These are phyloP conservation scores for Thymus quinquecostatus DNA, from an alignment of 257 asterid genomes.

Conservation along the genomic window DNA sequence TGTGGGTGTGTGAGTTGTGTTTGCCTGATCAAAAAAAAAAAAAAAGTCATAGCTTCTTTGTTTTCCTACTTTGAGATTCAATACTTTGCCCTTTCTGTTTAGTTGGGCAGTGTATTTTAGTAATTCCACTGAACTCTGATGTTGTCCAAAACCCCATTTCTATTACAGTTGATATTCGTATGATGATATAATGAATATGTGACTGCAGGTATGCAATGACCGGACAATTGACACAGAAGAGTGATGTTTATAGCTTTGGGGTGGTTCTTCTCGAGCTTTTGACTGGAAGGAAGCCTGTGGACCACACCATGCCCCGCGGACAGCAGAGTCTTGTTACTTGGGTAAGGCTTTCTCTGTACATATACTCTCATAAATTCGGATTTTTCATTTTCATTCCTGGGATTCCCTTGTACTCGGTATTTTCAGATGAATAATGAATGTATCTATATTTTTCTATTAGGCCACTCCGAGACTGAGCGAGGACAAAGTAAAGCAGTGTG, in stretches of 20 bases:
- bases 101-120: background rate
- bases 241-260: conserved; percentile 92
- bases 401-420: background rate
- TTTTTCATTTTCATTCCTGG: background rate
- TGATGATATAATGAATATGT: background rate
- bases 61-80: no score
- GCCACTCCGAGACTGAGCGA: conserved; percentile 91
- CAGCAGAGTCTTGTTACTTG: conserved; percentile 94
- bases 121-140: background rate
- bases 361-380: conserved; percentile 8
- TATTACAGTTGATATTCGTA: background rate
- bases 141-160: background rate
- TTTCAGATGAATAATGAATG: background rate
- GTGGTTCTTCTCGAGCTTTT: conserved; percentile 89
- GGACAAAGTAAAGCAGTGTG: conserved; percentile 91
- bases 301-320: conserved; percentile 95
- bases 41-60: no score
- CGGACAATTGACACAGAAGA: conserved; percentile 90
- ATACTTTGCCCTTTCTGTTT: background rate
- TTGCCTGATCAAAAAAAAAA: no score
- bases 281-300: conserved; percentile 93
- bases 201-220: conserved; percentile 88
- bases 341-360: conserved; percentile 48
- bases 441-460: conserved; percentile 39
- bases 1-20: no score